A percentile compares a stretch with the other conserved stretches of the same genome.
Evolutionary conservation across 2,329 filamentous ascomycete species (phyloP).

Genomic region (Escovopsis sp.): DNA sequence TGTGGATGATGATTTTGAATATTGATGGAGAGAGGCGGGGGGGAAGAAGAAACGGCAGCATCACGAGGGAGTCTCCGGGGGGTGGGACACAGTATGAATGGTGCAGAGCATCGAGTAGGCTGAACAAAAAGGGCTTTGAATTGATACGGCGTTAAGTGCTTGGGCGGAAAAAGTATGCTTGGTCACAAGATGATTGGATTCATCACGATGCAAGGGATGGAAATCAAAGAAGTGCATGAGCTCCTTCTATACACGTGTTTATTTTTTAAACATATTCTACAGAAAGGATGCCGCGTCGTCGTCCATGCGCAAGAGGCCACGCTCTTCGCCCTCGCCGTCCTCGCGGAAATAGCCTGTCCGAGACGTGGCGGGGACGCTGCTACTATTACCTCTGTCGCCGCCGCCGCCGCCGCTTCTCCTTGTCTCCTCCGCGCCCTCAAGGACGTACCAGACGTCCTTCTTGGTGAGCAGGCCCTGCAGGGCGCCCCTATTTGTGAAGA

Average conservation of each 20-base stretch:
- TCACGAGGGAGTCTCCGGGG: no score
- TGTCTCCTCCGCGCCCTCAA: constrained; percentile 61
- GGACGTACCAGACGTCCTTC: constrained; percentile 91
- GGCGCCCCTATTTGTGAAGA: constrained; percentile 70
- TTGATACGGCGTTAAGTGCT: no score
- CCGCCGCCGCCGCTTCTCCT: constrained; percentile 24
- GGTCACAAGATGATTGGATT: no score
- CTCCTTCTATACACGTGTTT: background rate
- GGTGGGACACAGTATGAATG: no score
- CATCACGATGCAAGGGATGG: no score
- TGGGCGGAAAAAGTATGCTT: no score
- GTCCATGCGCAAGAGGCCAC: constrained; percentile 22
- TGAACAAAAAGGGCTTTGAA: no score
- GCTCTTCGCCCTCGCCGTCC: constrained; percentile 24
- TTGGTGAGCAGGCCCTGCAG: constrained; percentile 83
- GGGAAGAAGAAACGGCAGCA: constrained; percentile 5
- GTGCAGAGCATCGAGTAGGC: no score
- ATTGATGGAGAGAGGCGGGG: no score
- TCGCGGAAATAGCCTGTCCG: constrained; percentile 11
- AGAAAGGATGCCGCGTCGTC: constrained; percentile 13
- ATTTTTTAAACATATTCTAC: constrained; percentile 7
- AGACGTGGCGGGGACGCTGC: no score
- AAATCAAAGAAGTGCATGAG: no score
- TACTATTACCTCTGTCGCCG: constrained; percentile 20
- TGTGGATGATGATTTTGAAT: constrained; percentile 97